These are phyloP conservation scores for Zygosaccharomyces sapae DNA, from an alignment of 1,139 yeast genomes.

Conservation along the genomic window DNA sequence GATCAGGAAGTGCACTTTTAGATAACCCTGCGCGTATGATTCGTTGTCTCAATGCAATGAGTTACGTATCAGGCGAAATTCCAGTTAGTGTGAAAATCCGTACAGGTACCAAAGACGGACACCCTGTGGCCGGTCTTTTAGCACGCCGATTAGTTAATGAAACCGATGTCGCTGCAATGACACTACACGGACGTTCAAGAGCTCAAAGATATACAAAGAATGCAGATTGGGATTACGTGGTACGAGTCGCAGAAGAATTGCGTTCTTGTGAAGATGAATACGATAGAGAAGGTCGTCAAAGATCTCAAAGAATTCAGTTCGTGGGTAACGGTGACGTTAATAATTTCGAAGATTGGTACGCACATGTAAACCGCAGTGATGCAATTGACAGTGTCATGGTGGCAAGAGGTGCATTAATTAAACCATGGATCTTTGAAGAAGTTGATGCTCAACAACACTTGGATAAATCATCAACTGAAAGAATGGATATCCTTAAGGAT, in stretches of 20 bases:
- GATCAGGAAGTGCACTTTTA: slow-evolving; percentile 92
- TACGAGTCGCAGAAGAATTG: slow-evolving; percentile 66
- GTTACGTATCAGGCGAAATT: slow-evolving; percentile 77
- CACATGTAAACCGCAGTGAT: slow-evolving; percentile 51
- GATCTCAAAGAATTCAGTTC: slow-evolving; percentile 49
- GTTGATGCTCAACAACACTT: slow-evolving; percentile 82
- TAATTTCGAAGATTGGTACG: slow-evolving; percentile 85
- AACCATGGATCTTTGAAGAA: slow-evolving; percentile 99
- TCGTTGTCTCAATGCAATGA: slow-evolving; percentile 83
- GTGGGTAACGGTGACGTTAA: slow-evolving; percentile 93
- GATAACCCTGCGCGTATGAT: slow-evolving; percentile 82
- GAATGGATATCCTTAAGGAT: slow-evolving; percentile 66
- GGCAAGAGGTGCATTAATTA: slow-evolving; percentile 94
- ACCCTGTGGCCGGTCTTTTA: slow-evolving; percentile 74
- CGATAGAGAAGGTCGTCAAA: slow-evolving; percentile 45
- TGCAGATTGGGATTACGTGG: slow-evolving; percentile 91
- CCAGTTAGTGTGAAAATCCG: slow-evolving; percentile 94
- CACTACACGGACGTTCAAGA: slow-evolving; percentile 92
- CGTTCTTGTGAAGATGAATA: slow-evolving; percentile 47
- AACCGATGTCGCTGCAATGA: slow-evolving; percentile 83
- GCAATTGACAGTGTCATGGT: slow-evolving; percentile 94
- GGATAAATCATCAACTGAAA: slow-evolving; percentile 85
- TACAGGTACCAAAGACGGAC: slow-evolving; percentile 82
- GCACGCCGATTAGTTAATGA: slow-evolving; percentile 68
- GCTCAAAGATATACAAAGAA: slow-evolving; percentile 88